phyloP scores from a whole-genome alignment of 129 eudicot species.

The Mikania micrantha region DNA sequence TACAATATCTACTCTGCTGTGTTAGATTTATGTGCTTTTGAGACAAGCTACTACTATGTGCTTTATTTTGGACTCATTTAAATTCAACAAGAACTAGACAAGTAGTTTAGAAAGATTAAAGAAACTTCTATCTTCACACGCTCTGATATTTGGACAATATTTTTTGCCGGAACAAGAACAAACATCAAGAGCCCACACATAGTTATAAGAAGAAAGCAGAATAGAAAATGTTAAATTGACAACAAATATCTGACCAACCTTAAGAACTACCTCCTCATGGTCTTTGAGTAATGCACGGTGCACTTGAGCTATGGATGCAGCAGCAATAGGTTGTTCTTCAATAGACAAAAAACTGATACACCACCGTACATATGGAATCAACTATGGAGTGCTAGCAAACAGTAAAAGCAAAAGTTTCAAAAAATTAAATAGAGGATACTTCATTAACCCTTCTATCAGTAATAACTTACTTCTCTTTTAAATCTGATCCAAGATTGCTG shows the following conservation, averaged over 20 bases:
- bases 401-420: neutral
- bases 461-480: slow-evolving; percentile 65
- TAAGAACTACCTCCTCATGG: slow-evolving; percentile 80
- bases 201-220: neutral
- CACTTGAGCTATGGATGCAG: slow-evolving; percentile 98
- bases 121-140: neutral
- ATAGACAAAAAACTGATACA: slow-evolving; percentile 61
- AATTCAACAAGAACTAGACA: neutral
- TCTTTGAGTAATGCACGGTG: slow-evolving; percentile 75
- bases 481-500: slow-evolving; percentile 54
- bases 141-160: neutral
- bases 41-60: neutral
- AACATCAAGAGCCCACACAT: neutral
- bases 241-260: slow-evolving; percentile 46
- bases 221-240: neutral
- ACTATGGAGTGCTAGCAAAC: neutral
- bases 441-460: neutral
- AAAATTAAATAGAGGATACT: neutral
- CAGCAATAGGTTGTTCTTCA: slow-evolving; percentile 95
- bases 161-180: neutral
- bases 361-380: slow-evolving; percentile 9
- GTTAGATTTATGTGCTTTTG: neutral
- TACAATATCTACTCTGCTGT: neutral
- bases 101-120: neutral
- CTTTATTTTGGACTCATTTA: neutral